phyloP scores from a whole-genome alignment of 1,139 yeast species.

The Blastobotrys petasosporus region DNA sequence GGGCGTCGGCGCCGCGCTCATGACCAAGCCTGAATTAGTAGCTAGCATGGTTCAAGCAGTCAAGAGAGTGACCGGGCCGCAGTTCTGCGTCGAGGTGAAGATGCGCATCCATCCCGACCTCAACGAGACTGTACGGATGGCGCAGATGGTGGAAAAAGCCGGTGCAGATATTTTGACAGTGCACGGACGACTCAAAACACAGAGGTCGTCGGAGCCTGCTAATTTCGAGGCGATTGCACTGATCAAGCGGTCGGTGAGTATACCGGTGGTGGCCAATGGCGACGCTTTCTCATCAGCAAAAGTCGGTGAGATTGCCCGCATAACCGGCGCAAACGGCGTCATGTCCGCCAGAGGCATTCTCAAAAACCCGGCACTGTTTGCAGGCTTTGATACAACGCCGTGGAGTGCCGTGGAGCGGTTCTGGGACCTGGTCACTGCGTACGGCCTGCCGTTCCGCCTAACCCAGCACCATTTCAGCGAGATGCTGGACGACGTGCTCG shows the following conservation, averaged over 20 bases:
- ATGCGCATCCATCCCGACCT: slow-evolving; percentile 79
- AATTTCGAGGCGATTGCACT: slow-evolving; percentile 72
- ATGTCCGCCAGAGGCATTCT: slow-evolving; percentile 93
- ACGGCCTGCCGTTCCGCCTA: slow-evolving; percentile 78
- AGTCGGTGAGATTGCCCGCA: slow-evolving; percentile 51
- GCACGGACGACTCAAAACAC: slow-evolving; percentile 84
- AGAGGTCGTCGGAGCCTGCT: slow-evolving; percentile 79
- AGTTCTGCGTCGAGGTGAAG: slow-evolving; percentile 77
- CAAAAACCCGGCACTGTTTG: slow-evolving; percentile 80
- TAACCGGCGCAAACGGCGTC: slow-evolving; percentile 81
- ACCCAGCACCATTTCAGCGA: slow-evolving; percentile 84
- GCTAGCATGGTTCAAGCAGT: slow-evolving; percentile 80
- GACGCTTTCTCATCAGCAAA: slow-evolving; percentile 74
- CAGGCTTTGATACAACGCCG: slow-evolving; percentile 67
- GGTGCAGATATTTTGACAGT: slow-evolving; percentile 94
- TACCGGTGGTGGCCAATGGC: slow-evolving; percentile 91
- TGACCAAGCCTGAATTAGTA: slow-evolving; percentile 76
- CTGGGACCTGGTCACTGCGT: slow-evolving; percentile 70
- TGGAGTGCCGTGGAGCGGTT: slow-evolving; percentile 87
- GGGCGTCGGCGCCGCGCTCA: slow-evolving; percentile 95
- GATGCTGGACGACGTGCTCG: slow-evolving; percentile 63
- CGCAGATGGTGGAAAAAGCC: slow-evolving; percentile 65
- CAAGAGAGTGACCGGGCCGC: slow-evolving; percentile 63
- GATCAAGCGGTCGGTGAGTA: slow-evolving; percentile 50
- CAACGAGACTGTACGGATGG: slow-evolving; percentile 66